Base-by-base conservation (phyloP, 176 grass and related monocot genomes). In the Saccharum officinarum region DNA sequence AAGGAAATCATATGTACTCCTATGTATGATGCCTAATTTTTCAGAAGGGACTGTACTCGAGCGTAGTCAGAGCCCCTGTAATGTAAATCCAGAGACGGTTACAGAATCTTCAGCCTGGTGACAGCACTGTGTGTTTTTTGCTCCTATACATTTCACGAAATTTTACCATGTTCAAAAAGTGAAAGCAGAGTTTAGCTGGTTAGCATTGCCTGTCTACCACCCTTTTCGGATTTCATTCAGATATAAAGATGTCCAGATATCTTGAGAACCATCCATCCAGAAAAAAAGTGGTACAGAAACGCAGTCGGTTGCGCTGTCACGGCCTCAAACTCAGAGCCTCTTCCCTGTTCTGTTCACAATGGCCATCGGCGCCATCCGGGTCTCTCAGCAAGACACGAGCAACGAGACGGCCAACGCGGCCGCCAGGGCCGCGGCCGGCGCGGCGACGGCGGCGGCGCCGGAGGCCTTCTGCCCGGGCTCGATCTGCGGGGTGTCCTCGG, bases 401-500 rank as follows among this genome's bases (percentile, higher is more conserved):
- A 89, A 62, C 37, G 33, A 38, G 9, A 82, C 9, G 17, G 75
- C 63, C 41, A 72, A 5, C 0, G 42, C 69, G 1, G 55, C 78
- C 64, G 64, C 16, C 33, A 6, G 31, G 3, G 77, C 46, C 3
- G 38, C 76, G 0, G 71, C 71, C n/a, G 80, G 26, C 8, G 79
- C 26, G 40, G 23, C 28, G 10, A 2, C n/a, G 7, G 34, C 0
- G 12, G 23, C 10, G 10, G 49, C 57, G 54, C 34, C 20, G 18
- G 80, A 10, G 52, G 52, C 83, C 41, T 17, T 20, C 63, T 86
- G 26, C 10, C 52, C 85, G 9, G 88, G 78, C 44, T 85, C 16
- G 63, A 82, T 25, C 71, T 82, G 80, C 80, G 86, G 86, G 23
- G 78, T 72, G 65, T 85, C 84, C 9, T 78, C 83, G 3, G 89